phyloP scores from a whole-genome alignment of 306 rosid genomes.

The Quercus robur region DNA sequence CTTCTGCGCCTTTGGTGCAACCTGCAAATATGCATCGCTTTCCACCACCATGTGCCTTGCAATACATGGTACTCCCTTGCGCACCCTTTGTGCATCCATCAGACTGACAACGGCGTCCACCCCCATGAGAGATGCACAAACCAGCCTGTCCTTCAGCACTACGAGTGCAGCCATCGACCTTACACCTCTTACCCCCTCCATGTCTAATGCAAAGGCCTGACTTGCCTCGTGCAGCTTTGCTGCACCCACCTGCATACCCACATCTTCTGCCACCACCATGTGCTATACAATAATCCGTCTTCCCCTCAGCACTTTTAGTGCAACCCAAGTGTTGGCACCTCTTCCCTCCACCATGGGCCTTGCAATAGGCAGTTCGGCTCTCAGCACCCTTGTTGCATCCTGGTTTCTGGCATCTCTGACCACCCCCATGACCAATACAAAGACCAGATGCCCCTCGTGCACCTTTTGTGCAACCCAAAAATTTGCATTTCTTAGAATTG shows the following conservation, averaged over 20 bases:
- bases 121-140: constrained; percentile 94
- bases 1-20: constrained; percentile 98
- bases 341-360: constrained; percentile 98
- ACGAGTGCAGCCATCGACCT: constrained; percentile 68
- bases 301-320: constrained; percentile 99
- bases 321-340: constrained; percentile 90
- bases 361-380: constrained; percentile 95
- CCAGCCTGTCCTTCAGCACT: constrained; percentile 99
- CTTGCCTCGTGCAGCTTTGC: constrained; percentile 91
- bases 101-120: constrained; percentile 91
- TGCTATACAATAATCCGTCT: constrained; percentile 93
- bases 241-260: constrained; percentile 68
- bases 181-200: constrained; percentile 97
- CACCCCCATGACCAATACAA: constrained; percentile 99
- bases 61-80: constrained; percentile 88
- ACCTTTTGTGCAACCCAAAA: constrained; percentile 70
- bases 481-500: constrained; percentile 74
- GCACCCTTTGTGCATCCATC: constrained; percentile 80
- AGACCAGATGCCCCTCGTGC: constrained; percentile 97
- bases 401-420: constrained; percentile 95
- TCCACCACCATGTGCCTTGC: constrained; percentile 99
- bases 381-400: constrained; percentile 99
- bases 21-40: constrained; percentile 87
- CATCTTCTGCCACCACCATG: constrained; percentile 96
- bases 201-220: constrained; percentile 98